Percentiles rank a stretch among this genome's conserved stretches.
These are phyloP conservation scores for Plasmopara muralis DNA, from an alignment of 352 stramenopile genomes.

Conservation along the genomic window DNA sequence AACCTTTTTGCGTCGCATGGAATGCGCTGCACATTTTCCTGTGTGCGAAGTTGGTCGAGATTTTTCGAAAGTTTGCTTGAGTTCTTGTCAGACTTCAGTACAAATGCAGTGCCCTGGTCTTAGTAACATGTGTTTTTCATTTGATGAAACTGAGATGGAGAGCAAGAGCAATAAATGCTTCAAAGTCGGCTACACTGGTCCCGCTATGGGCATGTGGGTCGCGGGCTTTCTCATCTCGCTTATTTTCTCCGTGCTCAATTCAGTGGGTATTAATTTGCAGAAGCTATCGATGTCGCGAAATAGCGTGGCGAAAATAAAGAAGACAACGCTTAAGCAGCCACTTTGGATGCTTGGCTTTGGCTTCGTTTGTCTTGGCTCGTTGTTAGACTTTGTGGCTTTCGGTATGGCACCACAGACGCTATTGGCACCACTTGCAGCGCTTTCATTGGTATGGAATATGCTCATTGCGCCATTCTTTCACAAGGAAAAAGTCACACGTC, in stretches of 20 bases:
- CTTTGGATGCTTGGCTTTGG: slow-evolving; percentile 86
- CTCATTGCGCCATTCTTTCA: slow-evolving; percentile 87
- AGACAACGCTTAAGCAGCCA: slow-evolving; percentile 75
- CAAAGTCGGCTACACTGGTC: slow-evolving; percentile 64
- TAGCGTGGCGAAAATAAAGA: slow-evolving; percentile 54
- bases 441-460: slow-evolving; percentile 90
- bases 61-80: slow-evolving; percentile 48
- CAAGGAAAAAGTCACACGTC: slow-evolving; percentile 78
- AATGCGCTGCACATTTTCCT: slow-evolving; percentile 71
- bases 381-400: slow-evolving; percentile 89
- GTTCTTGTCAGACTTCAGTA: slow-evolving; percentile 53
- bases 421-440: slow-evolving; percentile 79
- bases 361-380: slow-evolving; percentile 72
- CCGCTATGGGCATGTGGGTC: slow-evolving; percentile 77
- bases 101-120: slow-evolving; percentile 62
- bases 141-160: slow-evolving; percentile 37
- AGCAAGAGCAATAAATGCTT: slow-evolving; percentile 73
- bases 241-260: slow-evolving; percentile 85
- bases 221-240: slow-evolving; percentile 83
- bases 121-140: slow-evolving; percentile 46
- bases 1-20: slow-evolving; percentile 43
- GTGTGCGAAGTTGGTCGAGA: slow-evolving; percentile 78
- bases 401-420: slow-evolving; percentile 88
- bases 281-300: slow-evolving; percentile 85
- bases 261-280: slow-evolving; percentile 88